These are phyloP conservation scores for Xylaria acuta DNA, from an alignment of 495 filamentous ascomycete genomes.

Conservation along the genomic window DNA sequence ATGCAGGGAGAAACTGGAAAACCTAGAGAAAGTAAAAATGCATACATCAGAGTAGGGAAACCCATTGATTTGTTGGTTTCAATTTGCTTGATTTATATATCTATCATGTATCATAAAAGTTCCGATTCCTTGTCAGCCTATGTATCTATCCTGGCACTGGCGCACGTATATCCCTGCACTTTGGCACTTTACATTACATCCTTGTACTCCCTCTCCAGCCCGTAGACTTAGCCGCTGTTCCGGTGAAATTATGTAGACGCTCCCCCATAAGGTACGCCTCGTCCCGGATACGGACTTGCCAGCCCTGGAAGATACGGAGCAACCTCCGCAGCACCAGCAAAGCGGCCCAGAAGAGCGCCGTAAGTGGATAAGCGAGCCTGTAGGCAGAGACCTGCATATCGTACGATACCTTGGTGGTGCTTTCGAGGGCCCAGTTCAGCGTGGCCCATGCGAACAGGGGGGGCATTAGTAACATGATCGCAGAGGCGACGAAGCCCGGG, in stretches of 20 bases:
- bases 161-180: background rate
- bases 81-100: constrained; percentile 16
- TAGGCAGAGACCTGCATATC: constrained; percentile 64
- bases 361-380: constrained; percentile 73
- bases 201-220: constrained; percentile 43
- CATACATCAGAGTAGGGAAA: background rate
- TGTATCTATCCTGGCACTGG: constrained; percentile 1
- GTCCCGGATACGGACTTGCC: constrained; percentile 84
- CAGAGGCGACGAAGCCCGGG: constrained; percentile 66
- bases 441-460: constrained; percentile 41
- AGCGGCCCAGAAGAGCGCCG: constrained; percentile 54
- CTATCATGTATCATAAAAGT: constrained; percentile 4
- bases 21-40: background rate
- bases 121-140: background rate
- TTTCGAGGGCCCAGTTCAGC: constrained; percentile 41
- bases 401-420: constrained; percentile 41
- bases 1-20: background rate
- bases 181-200: constrained; percentile 20
- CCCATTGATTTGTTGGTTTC: background rate
- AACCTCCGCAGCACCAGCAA: constrained; percentile 50
- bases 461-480: constrained; percentile 65
- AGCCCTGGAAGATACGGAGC: constrained; percentile 70
- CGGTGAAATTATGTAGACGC: constrained; percentile 82
- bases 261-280: constrained; percentile 97
- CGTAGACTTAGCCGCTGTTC: constrained; percentile 32